These are phyloP conservation scores for Penicillium janthinellum DNA, from an alignment of 2,329 filamentous ascomycete species.

Conservation along the genomic window DNA sequence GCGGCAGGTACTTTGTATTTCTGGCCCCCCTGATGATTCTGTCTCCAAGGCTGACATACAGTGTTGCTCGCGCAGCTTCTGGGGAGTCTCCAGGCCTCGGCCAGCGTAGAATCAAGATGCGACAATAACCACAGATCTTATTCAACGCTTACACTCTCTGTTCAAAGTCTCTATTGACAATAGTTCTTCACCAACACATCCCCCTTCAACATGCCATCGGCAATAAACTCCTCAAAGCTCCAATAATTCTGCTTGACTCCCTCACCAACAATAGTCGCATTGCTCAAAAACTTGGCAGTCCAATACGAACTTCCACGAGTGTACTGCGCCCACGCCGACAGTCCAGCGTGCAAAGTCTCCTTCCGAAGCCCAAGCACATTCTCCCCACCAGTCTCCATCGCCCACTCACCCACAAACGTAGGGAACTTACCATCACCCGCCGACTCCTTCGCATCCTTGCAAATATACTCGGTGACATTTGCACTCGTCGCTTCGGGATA, in stretches of 20 bases:
- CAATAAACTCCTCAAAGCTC: slow-evolving; percentile 21
- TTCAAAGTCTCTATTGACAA: background rate
- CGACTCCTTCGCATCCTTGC: slow-evolving; percentile 18
- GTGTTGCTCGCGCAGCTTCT: too few species aligned
- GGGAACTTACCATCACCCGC: slow-evolving; percentile 24
- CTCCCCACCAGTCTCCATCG: slow-evolving; percentile 20
- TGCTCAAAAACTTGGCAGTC: slow-evolving; percentile 22
- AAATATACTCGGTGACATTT: slow-evolving; percentile 22
- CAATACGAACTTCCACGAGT: slow-evolving; percentile 27
- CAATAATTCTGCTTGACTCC: slow-evolving; percentile 21
- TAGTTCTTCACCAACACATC: slow-evolving; percentile 1
- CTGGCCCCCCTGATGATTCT: background rate
- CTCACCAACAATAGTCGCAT: slow-evolving; percentile 18
- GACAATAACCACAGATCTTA: background rate
- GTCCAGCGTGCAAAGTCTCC: slow-evolving; percentile 20
- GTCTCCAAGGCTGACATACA: background rate
- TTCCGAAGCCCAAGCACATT: slow-evolving; percentile 22
- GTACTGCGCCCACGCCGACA: slow-evolving; percentile 17
- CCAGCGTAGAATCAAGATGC: too few species aligned
- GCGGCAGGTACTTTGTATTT: too few species aligned
- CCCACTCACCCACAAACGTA: slow-evolving; percentile 30
- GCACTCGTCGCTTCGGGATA: slow-evolving; percentile 17
- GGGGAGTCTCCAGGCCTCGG: background rate
- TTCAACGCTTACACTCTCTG: background rate
- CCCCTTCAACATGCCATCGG: slow-evolving; percentile 14